Base-by-base conservation (phyloP, 345 rosid genomes). In the Pistacia integerrima region DNA sequence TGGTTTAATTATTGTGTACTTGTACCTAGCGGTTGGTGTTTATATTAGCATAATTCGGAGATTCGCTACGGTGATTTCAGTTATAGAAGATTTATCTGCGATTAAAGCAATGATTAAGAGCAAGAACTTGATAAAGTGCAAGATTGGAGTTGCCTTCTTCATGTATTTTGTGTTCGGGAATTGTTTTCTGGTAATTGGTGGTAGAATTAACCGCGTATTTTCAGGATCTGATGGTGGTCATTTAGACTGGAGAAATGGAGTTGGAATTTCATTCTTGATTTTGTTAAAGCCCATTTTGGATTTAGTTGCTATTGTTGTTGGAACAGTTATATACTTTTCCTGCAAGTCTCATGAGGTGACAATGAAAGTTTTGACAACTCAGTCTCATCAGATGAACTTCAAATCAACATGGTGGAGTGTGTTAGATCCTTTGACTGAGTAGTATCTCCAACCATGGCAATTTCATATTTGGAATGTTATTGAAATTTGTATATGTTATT, bases 51-150 rank as follows among this genome's bases (percentile, higher is more conserved):
- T 86, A 30, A 55, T 88, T 1, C 86, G 88, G 88, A 85, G 84
- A 4, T 49, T 89, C 71, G 90, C 90, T 0, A 80, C 86, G 22
- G 91, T 87, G 20, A 84, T 89, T 54, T 86, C 91, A 0, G 93
- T 87, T 3, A 28, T 89, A 55, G 90, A 89, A 75, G 88, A 89
- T 17, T 72, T 67, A 8, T 71, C 75, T 2, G 93, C 91, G 12
- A 46, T 85, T 28, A 69, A 79, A 14, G 90, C 89, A 11, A 81
- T 89, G 88, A 46, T 36, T 25, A 87, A 84, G 76, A 73, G 82
- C 74, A 83, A 72, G 54, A 76, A 36, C 0, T 51, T 89, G 59
- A 80, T 87, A 1, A 84, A 82, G 69, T 91, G 89, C 8, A 89
- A 89, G 74, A 77, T 64, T 52, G 65, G 80, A 64, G 49, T 82